Evolutionary conservation across 2,329 filamentous ascomycete species (phyloP).

Genomic region (Pyrenochaeta sp.): DNA sequence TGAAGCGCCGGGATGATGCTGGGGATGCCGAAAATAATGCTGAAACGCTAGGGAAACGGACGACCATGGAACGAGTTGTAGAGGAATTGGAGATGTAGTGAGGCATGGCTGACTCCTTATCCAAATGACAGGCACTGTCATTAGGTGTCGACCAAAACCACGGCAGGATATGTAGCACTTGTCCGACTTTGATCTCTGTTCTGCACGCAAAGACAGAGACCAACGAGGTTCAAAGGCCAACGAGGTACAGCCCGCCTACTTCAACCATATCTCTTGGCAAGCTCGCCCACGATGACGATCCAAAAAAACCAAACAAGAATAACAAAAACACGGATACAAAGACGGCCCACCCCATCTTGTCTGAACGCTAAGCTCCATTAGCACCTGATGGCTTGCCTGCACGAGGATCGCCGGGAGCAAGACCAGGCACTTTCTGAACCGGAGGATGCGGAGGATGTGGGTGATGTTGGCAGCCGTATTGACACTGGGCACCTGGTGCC

Average conservation of each 20-base stretch:
- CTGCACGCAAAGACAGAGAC: too few species aligned
- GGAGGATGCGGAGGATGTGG: conserved; percentile 33
- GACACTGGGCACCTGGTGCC: conserved; percentile 29
- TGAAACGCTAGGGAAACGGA: conserved; percentile 10
- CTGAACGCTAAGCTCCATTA: conserved; percentile 43
- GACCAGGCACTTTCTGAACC: conserved; percentile 27
- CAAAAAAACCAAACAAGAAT: conserved; percentile 35
- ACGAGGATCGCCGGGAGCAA: conserved; percentile 35
- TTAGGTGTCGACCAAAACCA: too few species aligned
- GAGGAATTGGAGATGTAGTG: background rate
- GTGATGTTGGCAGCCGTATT: conserved; percentile 42
- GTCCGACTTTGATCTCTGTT: too few species aligned
- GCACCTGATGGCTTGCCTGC: conserved; percentile 26
- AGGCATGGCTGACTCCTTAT: background rate
- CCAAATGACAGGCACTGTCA: too few species aligned
- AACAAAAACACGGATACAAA: conserved; percentile 47
- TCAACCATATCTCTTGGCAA: conserved; percentile 3
- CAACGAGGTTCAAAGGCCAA: background rate
- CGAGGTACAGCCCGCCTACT: background rate
- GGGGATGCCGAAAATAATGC: conserved; percentile 14
- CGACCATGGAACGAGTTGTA: background rate
- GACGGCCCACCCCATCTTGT: conserved; percentile 51
- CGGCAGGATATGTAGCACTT: too few species aligned
- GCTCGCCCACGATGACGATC: conserved; percentile 33
- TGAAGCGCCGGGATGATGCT: conserved; percentile 15